phyloP scores from a whole-genome alignment of 495 filamentous ascomycete species.

The Peziza echinospora region DNA sequence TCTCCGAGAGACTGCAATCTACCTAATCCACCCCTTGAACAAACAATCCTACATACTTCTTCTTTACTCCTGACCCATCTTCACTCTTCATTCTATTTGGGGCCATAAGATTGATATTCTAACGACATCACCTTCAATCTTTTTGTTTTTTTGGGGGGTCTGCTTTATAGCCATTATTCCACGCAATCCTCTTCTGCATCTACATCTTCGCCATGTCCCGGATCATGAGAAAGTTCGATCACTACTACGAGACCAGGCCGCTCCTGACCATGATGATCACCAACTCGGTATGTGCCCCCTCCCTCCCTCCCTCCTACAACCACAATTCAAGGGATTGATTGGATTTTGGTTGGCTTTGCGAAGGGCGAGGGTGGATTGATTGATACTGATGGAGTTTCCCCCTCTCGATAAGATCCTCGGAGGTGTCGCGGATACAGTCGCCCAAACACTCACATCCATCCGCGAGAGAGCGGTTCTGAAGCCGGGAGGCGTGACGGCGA shows the following conservation, averaged over 20 bases:
- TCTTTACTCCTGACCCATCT: too few species aligned
- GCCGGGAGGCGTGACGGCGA: slow-evolving; percentile 28
- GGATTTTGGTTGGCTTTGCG: too few species aligned
- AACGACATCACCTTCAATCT: background rate
- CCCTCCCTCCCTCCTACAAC: background rate
- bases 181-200: slow-evolving; percentile 63
- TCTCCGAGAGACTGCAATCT: too few species aligned
- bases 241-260: slow-evolving; percentile 50
- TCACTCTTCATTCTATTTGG: too few species aligned
- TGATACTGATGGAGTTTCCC: too few species aligned
- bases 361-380: too few species aligned
- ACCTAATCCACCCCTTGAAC: too few species aligned
- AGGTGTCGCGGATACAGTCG: slow-evolving; percentile 72
- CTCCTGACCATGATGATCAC: slow-evolving; percentile 97
- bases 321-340: background rate
- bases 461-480: slow-evolving; percentile 43
- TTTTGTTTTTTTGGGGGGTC: background rate
- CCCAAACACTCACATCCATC: slow-evolving; percentile 76
- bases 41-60: too few species aligned
- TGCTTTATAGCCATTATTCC: slow-evolving; percentile 49
- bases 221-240: slow-evolving; percentile 68
- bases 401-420: slow-evolving; percentile 23
- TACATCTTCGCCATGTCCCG: slow-evolving; percentile 63
- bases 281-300: slow-evolving; percentile 49
- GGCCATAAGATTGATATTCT: too few species aligned